phyloP scores from a whole-genome alignment of 2,329 filamentous ascomycete species.

The Juglanconis juglandina region DNA sequence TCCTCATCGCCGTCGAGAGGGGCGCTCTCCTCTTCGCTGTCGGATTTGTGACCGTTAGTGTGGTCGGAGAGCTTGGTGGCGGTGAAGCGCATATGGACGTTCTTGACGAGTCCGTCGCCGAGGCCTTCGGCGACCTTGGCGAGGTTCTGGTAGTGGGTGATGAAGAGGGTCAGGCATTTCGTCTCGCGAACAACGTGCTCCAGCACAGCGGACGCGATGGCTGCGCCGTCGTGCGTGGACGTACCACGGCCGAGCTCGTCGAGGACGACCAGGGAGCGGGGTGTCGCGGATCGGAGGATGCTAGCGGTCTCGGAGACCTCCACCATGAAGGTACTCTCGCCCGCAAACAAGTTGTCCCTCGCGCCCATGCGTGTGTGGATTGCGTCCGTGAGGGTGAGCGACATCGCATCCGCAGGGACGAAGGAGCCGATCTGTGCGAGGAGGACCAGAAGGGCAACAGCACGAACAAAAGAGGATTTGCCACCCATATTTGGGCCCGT shows the following conservation, averaged over 20 bases:
- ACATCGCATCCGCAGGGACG: conserved; percentile 74
- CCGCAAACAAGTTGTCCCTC: conserved; percentile 91
- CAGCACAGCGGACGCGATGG: conserved; percentile 89
- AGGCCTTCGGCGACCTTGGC: conserved; percentile 68
- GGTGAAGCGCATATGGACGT: conserved; percentile 92
- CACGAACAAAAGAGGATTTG: conserved; percentile 95
- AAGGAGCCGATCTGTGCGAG: conserved; percentile 95
- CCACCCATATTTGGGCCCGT: conserved; percentile 99
- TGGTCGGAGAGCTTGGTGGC: conserved; percentile 26
- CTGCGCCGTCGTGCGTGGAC: conserved; percentile 91
- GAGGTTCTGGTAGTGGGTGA: conserved; percentile 94
- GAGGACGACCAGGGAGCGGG: conserved; percentile 80
- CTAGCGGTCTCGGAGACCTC: conserved; percentile 89
- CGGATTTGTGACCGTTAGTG: conserved; percentile 11
- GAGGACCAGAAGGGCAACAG: conserved; percentile 84
- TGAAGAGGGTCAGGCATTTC: conserved; percentile 82
- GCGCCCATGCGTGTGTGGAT: conserved; percentile 96
- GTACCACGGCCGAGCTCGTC: conserved; percentile 94
- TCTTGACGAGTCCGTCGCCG: conserved; percentile 60
- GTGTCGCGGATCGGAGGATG: conserved; percentile 85
- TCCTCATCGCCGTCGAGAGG: conserved; percentile 58
- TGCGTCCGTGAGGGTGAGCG: conserved; percentile 80
- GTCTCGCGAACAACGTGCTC: conserved; percentile 75
- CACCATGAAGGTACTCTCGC: conserved; percentile 97
- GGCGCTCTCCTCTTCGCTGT: conserved; percentile 27